Base-by-base conservation (phyloP, 129 eudicot genomes). In the Ambrosia artemisiifolia region DNA sequence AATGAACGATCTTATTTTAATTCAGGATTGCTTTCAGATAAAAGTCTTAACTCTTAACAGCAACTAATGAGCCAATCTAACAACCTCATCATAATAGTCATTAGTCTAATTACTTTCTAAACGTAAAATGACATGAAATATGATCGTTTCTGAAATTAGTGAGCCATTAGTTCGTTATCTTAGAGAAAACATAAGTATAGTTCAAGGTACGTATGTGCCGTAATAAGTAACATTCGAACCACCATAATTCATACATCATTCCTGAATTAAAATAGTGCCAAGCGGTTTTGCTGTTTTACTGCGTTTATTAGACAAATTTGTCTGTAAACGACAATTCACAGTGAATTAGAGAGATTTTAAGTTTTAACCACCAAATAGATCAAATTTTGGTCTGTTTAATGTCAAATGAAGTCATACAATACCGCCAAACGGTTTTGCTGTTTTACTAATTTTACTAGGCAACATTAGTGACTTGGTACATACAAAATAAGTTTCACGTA, bases 11-110 rank as follows among this genome's bases (percentile, higher is more conserved):
- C 18, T 36, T 33, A 17, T 70, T 40, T 30, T 48, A 70, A 9
- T 32, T 34, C 20, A 43, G 56, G n/a, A n/a, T n/a, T n/a, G n/a
- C n/a, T n/a, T n/a, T n/a, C n/a, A n/a, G n/a, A n/a, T n/a, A n/a
- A n/a, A n/a, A n/a, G n/a, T n/a, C n/a, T n/a, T n/a, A n/a, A n/a
- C n/a, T n/a, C n/a, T n/a, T n/a, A n/a, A n/a, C n/a, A n/a, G n/a
- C n/a, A n/a, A n/a, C n/a, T n/a, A 24, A 24, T 24, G 28, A 24
- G 28, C 28, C 28, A 44, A 59, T n/a, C 47, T 30, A 61, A 20
- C 33, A 62, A 49, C 14, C 50, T 62, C 69, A 44, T 72, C 68
- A 60, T 60, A 72, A 1, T 32, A 72, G 34, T 48, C 28, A 24
- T 24, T 24, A 24, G 28, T 24, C 63, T 48, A 62, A 13, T 47